Percentiles rank a stretch among this genome's conserved stretches.
Evolutionary conservation across 2,329 filamentous ascomycete species (phyloP).

Genomic region (Aspergillus sp.): DNA sequence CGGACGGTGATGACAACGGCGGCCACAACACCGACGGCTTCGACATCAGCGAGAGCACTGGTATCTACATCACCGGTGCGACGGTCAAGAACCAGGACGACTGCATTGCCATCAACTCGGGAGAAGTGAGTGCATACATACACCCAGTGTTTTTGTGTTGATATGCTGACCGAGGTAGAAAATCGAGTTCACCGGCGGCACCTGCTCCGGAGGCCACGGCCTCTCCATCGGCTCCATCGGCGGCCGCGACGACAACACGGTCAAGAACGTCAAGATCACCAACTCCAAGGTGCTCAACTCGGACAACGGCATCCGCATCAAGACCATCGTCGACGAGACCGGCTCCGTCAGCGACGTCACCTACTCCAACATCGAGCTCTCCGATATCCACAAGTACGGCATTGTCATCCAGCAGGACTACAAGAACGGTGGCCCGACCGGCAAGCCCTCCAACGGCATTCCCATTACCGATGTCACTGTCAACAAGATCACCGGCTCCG

Average conservation of each 20-base stretch:
- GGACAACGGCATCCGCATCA: constrained; percentile 59
- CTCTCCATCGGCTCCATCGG: constrained; percentile 62
- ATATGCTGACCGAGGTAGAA: constrained; percentile 13
- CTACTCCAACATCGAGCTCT: constrained; percentile 54
- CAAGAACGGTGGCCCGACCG: constrained; percentile 46
- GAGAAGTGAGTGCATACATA: constrained; percentile 33
- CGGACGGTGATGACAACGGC: constrained; percentile 48
- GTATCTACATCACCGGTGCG: constrained; percentile 52
- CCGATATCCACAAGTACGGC: constrained; percentile 52
- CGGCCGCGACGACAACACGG: constrained; percentile 54
- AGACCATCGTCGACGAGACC: constrained; percentile 53
- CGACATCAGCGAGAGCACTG: constrained; percentile 40
- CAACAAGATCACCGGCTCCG: constrained; percentile 35
- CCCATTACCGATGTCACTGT: constrained; percentile 42
- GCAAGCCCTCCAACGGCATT: constrained; percentile 37
- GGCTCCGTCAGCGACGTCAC: constrained; percentile 54
- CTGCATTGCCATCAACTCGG: constrained; percentile 59
- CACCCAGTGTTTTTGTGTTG: neutral
- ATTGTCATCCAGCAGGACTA: constrained; percentile 62
- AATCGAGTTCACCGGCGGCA: constrained; percentile 29
- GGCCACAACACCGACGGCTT: constrained; percentile 56
- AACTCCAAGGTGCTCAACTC: constrained; percentile 52
- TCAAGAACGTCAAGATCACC: constrained; percentile 53
- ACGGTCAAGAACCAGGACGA: constrained; percentile 60
- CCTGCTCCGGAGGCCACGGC: constrained; percentile 46